Base-by-base conservation (phyloP, 2,329 filamentous ascomycete genomes). In the Plenodomus lindquistii region DNA sequence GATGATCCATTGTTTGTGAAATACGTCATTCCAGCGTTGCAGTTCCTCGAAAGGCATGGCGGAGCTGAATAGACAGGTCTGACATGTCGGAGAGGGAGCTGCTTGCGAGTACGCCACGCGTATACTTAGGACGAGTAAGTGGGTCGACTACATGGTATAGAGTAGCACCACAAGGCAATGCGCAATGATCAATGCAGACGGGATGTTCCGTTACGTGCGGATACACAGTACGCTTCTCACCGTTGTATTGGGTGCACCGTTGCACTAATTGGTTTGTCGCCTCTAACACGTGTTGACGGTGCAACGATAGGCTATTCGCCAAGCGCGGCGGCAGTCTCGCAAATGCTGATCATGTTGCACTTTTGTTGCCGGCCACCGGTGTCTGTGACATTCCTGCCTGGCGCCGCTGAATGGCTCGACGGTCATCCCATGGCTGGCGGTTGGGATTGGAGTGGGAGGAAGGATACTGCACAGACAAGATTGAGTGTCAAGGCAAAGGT, bases 61-160 rank as follows among this genome's bases (percentile, higher is more conserved):
- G 52, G 42, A 50, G 40, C 27, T 37, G 39, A 17, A 37, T 19
- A 8, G 39, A 41, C 22, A 15, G 22, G 36, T 20, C 42, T 31
- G 42, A 40, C 15, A 41, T 34, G 37, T 36, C 10, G 22, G 17
- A 10, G 48, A 29, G 5, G 46, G 50, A 27, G 42, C 39, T 44
- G 27, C 29, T 48, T 52, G 45, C 48, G 44, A 48, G 46, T 44
- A 48, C 41, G 49, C 45, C 44, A 37, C 44, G 49, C 49, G 34
- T 27, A n/a, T n/a, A n/a, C n/a, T n/a, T n/a, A n/a, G n/a, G n/a
- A n/a, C n/a, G n/a, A n/a, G n/a, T n/a, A 40, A 19, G 11, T n/a
- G 29, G 40, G 37, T 48, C 44, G 48, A 51, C 21, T 29, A n/a
- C 13, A 40, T 29, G 34, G 27, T 49, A 18, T 41, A 44, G 43